Base-by-base conservation (phyloP, 106 monocot genomes). In the Cymbidium sinense region DNA sequence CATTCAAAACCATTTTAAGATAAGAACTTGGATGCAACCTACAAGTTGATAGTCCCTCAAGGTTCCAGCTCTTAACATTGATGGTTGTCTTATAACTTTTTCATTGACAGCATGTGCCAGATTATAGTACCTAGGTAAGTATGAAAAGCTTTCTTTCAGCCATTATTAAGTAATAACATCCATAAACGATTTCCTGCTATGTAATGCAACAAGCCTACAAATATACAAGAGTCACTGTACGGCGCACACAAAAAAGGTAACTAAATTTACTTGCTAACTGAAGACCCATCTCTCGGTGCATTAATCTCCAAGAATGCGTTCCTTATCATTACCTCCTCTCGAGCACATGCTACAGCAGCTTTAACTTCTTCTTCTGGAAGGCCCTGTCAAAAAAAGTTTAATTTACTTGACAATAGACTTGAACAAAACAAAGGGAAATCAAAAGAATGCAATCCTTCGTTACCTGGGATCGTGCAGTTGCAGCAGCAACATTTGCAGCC, bases 231-330 rank as follows among this genome's bases (percentile, higher is more conserved):
- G 17, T 27, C 36, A 74, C 21, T 41, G 7, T 21, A 71, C 21
- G 15, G 31, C 17, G 39, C n/a, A n/a, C 37, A 39, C 3, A 39
- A 21, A 39, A 20, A 64, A 75, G 31, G 9, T 21, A 0, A 65
- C 3, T 11, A 43, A 71, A 37, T 85, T 86, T 86, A 94, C 98
- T 92, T 98, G 85, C 89, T 94, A 83, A 78, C 94, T 39, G 98
- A 96, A 54, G 83, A 80, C 65, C 79, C 86, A 10, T 94, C 90
- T 75, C 43, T 94, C 28, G 88, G 92, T 43, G 94, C 98, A 86
- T 94, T 94, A 94, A 98, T 98, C 79, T 98, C 98, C 65, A 94
- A 94, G 73, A 98, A 98, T 77, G 85, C 83, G 75, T 94, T 94
- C 70, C 94, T 85, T 39, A 98, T 94, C 90, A 89, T 86, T 29